These are phyloP conservation scores for Fraxinus nigra DNA, from an alignment of 305 asterid species.

Conservation along the genomic window DNA sequence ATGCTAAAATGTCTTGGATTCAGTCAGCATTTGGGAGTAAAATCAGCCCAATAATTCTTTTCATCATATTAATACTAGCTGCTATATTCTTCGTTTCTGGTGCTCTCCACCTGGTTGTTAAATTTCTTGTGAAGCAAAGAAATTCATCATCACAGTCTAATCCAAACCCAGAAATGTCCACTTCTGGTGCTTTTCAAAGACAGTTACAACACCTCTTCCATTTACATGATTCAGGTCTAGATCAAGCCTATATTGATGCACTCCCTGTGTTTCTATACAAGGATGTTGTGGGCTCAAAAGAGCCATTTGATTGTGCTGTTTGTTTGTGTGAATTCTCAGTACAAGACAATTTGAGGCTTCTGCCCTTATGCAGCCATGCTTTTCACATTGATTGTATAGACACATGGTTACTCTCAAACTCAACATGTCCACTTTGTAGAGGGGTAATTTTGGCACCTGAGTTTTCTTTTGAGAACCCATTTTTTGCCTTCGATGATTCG, in stretches of 20 bases:
- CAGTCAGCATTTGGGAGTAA: slow-evolving; percentile 53
- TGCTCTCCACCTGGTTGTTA: slow-evolving; percentile 45
- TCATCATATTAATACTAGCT: slow-evolving; percentile 47
- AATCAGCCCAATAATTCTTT: slow-evolving; percentile 49
- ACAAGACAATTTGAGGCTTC: slow-evolving; percentile 61
- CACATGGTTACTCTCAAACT: slow-evolving; percentile 82
- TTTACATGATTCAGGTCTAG: slow-evolving; percentile 82
- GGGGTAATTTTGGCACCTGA: slow-evolving; percentile 60
- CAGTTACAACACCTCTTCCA: slow-evolving; percentile 82
- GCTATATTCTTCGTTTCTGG: slow-evolving; percentile 51
- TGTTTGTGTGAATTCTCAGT: slow-evolving; percentile 79
- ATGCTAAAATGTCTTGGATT: slow-evolving; percentile 54
- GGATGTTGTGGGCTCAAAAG: slow-evolving; percentile 63
- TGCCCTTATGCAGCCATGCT: slow-evolving; percentile 89
- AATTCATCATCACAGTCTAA: slow-evolving; percentile 31
- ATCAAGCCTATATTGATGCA: slow-evolving; percentile 71
- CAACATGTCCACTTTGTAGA: slow-evolving; percentile 89
- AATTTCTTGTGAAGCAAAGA: slow-evolving; percentile 44
- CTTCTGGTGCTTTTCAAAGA: slow-evolving; percentile 62
- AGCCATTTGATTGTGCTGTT: slow-evolving; percentile 92
- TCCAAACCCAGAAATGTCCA: slow-evolving; percentile 40
- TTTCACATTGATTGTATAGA: slow-evolving; percentile 87
- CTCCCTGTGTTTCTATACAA: slow-evolving; percentile 75
- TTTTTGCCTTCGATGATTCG: slow-evolving; percentile 46
- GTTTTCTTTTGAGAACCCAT: slow-evolving; percentile 53